These are phyloP conservation scores for Gilbertella persicaria DNA, from an alignment of 371 early-diverging fungal species.

Conservation along the genomic window DNA sequence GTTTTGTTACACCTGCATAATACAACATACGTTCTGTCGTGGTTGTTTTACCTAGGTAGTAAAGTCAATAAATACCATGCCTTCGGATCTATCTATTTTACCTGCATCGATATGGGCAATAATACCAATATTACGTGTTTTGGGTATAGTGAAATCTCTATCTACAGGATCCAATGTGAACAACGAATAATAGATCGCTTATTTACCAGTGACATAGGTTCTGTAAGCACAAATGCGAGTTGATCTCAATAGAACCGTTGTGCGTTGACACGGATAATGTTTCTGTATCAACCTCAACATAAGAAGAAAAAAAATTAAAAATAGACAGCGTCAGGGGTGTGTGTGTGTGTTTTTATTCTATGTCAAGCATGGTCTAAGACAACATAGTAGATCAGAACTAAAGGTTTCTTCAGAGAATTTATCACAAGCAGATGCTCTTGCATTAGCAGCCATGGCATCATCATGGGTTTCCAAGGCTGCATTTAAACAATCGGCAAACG, in stretches of 20 bases:
- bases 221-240: too few species aligned
- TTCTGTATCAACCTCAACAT: too few species aligned
- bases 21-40: constrained; percentile 97
- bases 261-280: too few species aligned
- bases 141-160: constrained; percentile 56
- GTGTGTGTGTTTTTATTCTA: too few species aligned
- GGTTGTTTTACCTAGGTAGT: constrained; percentile 82
- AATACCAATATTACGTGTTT: constrained; percentile 92
- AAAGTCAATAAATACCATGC: not conserved
- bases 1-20: constrained; percentile 88
- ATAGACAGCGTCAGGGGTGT: too few species aligned
- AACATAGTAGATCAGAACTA: constrained; percentile 40
- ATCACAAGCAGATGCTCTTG: constrained; percentile 62
- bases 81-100: constrained; percentile 4
- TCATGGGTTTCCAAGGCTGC: constrained; percentile 48
- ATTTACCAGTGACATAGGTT: too few species aligned
- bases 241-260: too few species aligned
- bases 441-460: constrained; percentile 60
- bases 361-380: constrained; percentile 37
- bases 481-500: constrained; percentile 67
- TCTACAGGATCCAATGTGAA: too few species aligned
- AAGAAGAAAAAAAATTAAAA: too few species aligned
- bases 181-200: too few species aligned
- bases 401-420: constrained; percentile 77
- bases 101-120: constrained; percentile 98